A percentile compares a stretch with the other conserved stretches of the same genome.
Conservation (phyloP, 1,284 basidiomycete genomes). For the Cryptococcus amylolentus region DNA sequence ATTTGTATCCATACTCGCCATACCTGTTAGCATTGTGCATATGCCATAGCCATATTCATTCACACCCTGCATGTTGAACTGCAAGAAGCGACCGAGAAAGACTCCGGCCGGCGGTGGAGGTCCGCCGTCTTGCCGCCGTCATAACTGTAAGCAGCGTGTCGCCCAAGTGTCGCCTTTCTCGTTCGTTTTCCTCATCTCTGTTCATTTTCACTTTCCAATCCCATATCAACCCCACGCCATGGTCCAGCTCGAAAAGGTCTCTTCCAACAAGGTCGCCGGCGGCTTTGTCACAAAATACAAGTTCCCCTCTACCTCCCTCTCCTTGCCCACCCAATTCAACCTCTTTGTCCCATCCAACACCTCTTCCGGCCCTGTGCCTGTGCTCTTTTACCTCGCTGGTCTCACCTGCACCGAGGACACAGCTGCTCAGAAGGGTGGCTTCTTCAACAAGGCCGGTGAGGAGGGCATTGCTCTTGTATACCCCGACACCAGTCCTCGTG, state of each 20-base stretch:
- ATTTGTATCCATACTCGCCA: no score
- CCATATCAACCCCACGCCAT: constrained; percentile 24
- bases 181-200: no score
- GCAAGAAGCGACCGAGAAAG: no score
- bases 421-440: constrained; percentile 83
- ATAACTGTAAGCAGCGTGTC: no score
- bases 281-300: constrained; percentile 82
- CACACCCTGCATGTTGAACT: no score
- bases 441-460: constrained; percentile 72
- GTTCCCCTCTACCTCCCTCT: constrained; percentile 73
- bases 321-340: constrained; percentile 80
- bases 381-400: constrained; percentile 87
- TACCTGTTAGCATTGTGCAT: no score
- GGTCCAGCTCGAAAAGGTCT: constrained; percentile 61
- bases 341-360: constrained; percentile 77
- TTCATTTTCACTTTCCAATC: no score
- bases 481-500: constrained; percentile 92
- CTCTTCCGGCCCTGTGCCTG: constrained; percentile 61
- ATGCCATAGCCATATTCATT: no score
- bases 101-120: no score
- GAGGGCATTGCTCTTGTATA: constrained; percentile 89
- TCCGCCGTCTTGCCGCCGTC: no score
- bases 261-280: constrained; percentile 71
- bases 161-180: no score
- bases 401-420: constrained; percentile 96